Percentiles rank a stretch among this genome's conserved stretches.
These are phyloP conservation scores for Gnomoniopsis smithogilvyi DNA, from an alignment of 2,329 filamentous ascomycete species.

Conservation along the genomic window DNA sequence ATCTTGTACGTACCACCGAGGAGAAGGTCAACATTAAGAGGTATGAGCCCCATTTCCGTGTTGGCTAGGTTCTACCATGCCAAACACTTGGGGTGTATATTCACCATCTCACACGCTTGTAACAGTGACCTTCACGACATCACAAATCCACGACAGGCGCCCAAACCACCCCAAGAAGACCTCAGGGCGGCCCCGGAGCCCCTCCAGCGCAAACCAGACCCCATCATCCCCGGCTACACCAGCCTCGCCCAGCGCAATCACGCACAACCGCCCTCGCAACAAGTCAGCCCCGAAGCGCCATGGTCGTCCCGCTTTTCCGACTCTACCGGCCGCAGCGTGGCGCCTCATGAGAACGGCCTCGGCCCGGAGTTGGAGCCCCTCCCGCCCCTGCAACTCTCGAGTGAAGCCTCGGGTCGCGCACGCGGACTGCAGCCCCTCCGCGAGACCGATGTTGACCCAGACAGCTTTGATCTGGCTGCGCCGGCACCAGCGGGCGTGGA, in stretches of 20 bases:
- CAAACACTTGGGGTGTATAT: too few species aligned
- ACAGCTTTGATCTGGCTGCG: conserved; percentile 48
- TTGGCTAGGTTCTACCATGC: too few species aligned
- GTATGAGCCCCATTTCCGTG: not conserved
- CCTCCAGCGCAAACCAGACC: not conserved
- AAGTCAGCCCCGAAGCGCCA: not conserved
- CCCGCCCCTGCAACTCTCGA: not conserved
- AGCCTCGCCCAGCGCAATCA: not conserved
- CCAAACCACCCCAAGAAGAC: not conserved
- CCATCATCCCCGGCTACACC: not conserved
- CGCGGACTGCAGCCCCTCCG: conserved; percentile 34
- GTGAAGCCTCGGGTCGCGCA: not conserved
- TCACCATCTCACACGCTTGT: not conserved
- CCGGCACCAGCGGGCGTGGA: conserved; percentile 27
- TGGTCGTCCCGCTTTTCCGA: not conserved
- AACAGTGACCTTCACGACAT: not conserved
- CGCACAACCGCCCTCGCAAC: not conserved
- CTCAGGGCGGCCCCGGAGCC: not conserved
- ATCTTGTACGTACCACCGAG: not conserved
- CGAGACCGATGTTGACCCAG: conserved; percentile 45
- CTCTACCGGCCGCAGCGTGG: not conserved
- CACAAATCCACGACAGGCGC: not conserved
- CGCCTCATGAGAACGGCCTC: too few species aligned
- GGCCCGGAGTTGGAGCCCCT: not conserved
- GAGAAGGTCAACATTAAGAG: not conserved